Evolutionary conservation across 2,329 filamentous ascomycete genomes (phyloP), one percentile per base, ranked within the genome.

Genomic region (Claviceps africana): DNA sequence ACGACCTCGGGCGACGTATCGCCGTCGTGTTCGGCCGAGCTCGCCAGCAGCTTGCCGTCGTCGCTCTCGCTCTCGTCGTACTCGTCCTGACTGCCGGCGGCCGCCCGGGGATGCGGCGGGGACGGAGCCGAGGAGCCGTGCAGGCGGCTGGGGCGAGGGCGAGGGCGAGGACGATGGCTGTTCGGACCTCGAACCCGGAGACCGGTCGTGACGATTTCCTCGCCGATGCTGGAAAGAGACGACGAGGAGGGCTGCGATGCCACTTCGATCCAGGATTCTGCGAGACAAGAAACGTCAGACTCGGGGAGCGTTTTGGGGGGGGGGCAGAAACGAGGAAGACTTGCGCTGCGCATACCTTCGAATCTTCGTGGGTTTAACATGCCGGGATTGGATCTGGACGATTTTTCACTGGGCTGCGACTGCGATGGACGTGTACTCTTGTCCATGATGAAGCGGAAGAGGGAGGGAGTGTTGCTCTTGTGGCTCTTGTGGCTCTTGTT

Each of bases 231-330:
- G 21, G 90, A 95, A 13, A 95, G 74, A 15, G 90, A 96, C 2
- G 91, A 95, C 2, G 91, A 95, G 0, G 91, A 96, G 8, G 91
- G 89, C 60, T 93, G 88, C 4, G 91, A 96, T 47, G 86, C 81
- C 55, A 98, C 82, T 67, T 98, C 91, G 60, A 97, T 82, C 93
- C 93, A 98, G 9, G 93, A 96, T 72, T 97, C 93, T 90, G 73
- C 58, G 53, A 47, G 35, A 44, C 28, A 35, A 47, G 35, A 44
- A 17, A 35, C 10, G 53, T 61, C 39, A 58, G 59, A 45, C 51
- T 44, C 15, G 25, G 21, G 15, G 8, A 13, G 15, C 6, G 15
- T 8, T 7, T 17, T 21, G 13, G 17, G n/a, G 17, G 8, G 17
- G 15, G 13, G 15, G 10, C 10, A 35, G 2, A 15, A 35, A 17